Percentiles rank a stretch among this genome's conserved stretches.
Evolutionary conservation across 192 early-diverging fungal genomes (phyloP).

Genomic region (Backusella mclennaniae): DNA sequence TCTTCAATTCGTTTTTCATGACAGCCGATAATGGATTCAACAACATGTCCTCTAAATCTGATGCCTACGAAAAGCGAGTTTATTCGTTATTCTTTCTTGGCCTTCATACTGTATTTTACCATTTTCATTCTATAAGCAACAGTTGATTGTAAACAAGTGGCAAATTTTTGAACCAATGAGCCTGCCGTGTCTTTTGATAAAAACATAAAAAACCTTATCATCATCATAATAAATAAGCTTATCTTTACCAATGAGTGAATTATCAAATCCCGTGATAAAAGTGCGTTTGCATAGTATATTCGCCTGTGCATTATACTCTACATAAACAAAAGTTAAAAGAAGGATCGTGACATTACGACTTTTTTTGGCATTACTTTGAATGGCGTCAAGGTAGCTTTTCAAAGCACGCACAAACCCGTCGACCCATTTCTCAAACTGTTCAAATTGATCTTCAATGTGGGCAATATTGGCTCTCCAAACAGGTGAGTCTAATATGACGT

Average conservation of each 20-base stretch:
- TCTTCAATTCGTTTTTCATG: constrained; percentile 60
- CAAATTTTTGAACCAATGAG: constrained; percentile 41
- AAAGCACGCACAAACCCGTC: constrained; percentile 38
- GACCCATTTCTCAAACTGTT: constrained; percentile 56
- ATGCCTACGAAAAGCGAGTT: constrained; percentile 27
- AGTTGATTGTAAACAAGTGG: constrained; percentile 44
- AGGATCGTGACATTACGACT: neutral
- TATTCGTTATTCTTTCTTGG: too few relatives aligned
- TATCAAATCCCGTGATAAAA: constrained; percentile 14
- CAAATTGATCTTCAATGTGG: constrained; percentile 56
- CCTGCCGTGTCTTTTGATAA: constrained; percentile 34
- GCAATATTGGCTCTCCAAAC: constrained; percentile 52
- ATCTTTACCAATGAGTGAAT: constrained; percentile 30
- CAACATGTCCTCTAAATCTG: constrained; percentile 58
- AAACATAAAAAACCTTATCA: neutral
- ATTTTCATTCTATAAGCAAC: constrained; percentile 47
- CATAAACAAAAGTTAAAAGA: neutral
- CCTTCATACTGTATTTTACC: constrained; percentile 22
- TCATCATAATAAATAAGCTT: neutral
- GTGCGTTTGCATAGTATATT: constrained; percentile 28
- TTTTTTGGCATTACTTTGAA: constrained; percentile 29
- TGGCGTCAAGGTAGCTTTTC: constrained; percentile 37
- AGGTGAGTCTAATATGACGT: constrained; percentile 53
- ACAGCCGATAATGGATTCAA: constrained; percentile 57
- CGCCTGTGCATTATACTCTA: constrained; percentile 35